phyloP scores from a whole-genome alignment of 345 rosid species.

The Syzygium aqueum region DNA sequence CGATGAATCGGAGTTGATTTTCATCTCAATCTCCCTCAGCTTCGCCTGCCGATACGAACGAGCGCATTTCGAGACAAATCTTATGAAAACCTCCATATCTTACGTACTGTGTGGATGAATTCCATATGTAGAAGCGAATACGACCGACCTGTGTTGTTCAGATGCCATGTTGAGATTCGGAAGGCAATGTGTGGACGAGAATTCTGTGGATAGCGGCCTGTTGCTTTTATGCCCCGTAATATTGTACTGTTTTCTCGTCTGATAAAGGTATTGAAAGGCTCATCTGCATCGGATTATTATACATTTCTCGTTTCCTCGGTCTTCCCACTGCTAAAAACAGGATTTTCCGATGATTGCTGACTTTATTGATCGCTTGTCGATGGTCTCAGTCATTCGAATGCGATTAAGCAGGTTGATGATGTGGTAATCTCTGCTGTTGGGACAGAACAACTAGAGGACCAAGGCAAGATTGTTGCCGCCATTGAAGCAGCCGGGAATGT shows the following conservation, averaged over 20 bases:
- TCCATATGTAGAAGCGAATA: too few relatives aligned
- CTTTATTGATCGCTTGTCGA: neutral
- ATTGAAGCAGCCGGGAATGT: constrained; percentile 5
- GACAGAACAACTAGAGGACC: neutral
- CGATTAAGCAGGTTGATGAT: constrained; percentile 2
- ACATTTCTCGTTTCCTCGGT: neutral
- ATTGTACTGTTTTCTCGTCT: neutral
- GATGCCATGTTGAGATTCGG: neutral
- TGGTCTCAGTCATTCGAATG: neutral
- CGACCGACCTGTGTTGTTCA: too few relatives aligned
- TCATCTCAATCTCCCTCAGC: neutral
- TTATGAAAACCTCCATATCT: too few relatives aligned
- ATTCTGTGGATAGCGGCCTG: neutral
- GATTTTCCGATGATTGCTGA: neutral
- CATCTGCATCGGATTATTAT: neutral
- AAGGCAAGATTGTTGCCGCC: constrained; percentile 1
- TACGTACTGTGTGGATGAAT: too few relatives aligned
- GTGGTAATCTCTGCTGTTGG: constrained; percentile 6
- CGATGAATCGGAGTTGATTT: neutral
- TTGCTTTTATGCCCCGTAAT: neutral
- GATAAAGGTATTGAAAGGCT: neutral
- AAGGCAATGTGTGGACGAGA: neutral
- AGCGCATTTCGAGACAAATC: too few relatives aligned
- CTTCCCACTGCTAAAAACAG: neutral
- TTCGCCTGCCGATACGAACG: too few relatives aligned